Base-by-base conservation (phyloP, 306 rosid genomes). In the Datisca glomerata region DNA sequence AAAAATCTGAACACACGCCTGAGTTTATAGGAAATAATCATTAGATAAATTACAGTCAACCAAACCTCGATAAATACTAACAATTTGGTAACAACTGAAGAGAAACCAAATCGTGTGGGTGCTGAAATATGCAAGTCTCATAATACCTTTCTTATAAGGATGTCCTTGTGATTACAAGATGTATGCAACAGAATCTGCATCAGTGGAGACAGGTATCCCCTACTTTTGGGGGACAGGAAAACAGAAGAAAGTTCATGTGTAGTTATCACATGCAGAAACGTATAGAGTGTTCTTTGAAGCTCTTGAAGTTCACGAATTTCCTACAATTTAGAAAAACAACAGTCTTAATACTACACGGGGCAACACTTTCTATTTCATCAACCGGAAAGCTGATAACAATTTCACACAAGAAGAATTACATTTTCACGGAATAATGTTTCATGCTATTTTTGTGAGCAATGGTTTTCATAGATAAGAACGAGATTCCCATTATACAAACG, bases 251-350 rank as follows among this genome's bases (percentile, higher is more conserved):
- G 71, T 42, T 75, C 78, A 43, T 83, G 95, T 15, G 86, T 61
- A 22, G 84, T 27, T 45, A 89, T 77, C 72, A 84, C 95, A 34
- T 89, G 93, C 33, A 89, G 95, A 80, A 89, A 89, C 21, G 95
- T 77, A 66, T 69, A 78, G 37, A 89, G 67, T 41, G 71, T 75
- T 43, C 71, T 78, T 51, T 83, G 97, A 66, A 89, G 95, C 67
- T 89, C 97, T 70, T 80, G 95, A 68, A 89, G 64, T 56, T 89
- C 97, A 24, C 95, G 91, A 57, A 83, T 68, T 77, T 89, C 97
- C 97, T 89, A 40, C 62, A 64, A 51, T 8, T n/a, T n/a, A n/a
- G n/a, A n/a, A n/a, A n/a, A n/a, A n/a, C n/a, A n/a, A n/a, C n/a
- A n/a, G n/a, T n/a, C n/a, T n/a, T n/a, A n/a, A n/a, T n/a, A n/a